Evolutionary conservation across 441 rosid species (phyloP), one percentile per base, ranked within the genome.

Genomic region (Erysimum pusillum): DNA sequence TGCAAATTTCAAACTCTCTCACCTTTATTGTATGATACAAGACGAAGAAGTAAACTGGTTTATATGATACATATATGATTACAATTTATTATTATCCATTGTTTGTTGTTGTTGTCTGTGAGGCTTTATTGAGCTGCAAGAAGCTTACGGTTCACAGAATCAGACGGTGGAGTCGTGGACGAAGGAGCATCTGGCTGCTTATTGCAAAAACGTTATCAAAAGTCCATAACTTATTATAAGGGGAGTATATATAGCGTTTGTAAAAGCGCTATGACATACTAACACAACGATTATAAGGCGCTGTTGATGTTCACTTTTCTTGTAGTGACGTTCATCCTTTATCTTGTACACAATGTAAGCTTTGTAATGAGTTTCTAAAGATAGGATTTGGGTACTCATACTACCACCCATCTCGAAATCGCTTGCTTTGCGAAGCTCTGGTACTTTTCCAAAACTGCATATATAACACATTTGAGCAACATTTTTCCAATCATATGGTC

Each of bases 171-270:
- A 41, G 46, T n/a, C n/a, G n/a, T n/a, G n/a, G n/a, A n/a, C n/a
- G 88, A 63, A 69, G 96, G 89, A 82, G 87, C 44, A 78, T 94
- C 98, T 15, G 89, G 97, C 83, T 90, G 94, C 18, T 81, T 90
- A 74, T 87, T 88, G n/a, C n/a, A n/a, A n/a, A n/a, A n/a, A n/a
- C n/a, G n/a, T n/a, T n/a, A n/a, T n/a, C n/a, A n/a, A n/a, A n/a
- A n/a, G n/a, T n/a, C n/a, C n/a, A n/a, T n/a, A n/a, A n/a, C n/a
- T n/a, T n/a, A n/a, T n/a, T n/a, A n/a, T n/a, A n/a, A n/a, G n/a
- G n/a, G n/a, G n/a, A n/a, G n/a, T n/a, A n/a, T n/a, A n/a, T n/a
- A n/a, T n/a, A n/a, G n/a, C n/a, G n/a, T n/a, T n/a, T n/a, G n/a
- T n/a, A n/a, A n/a, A n/a, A n/a, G n/a, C n/a, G n/a, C n/a, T n/a